Conservation (phyloP, 2,329 filamentous ascomycete species). For the Eurotiales sp. region DNA sequence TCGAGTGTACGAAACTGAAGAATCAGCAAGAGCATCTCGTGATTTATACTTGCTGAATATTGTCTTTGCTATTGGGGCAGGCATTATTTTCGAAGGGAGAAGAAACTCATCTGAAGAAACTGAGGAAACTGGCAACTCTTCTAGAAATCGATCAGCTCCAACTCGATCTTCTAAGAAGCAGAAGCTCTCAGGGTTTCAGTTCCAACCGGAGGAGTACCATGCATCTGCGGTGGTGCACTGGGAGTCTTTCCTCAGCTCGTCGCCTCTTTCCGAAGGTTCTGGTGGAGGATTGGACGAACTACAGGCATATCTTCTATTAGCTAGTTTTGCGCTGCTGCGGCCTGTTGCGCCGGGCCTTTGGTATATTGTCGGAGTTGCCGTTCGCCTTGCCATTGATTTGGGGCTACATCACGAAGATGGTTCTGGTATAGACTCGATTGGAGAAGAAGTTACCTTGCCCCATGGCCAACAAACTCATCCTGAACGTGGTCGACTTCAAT, state of each 20-base stretch:
- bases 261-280: slow-evolving; percentile 60
- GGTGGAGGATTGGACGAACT: slow-evolving; percentile 90
- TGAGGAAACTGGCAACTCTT: slow-evolving; percentile 15
- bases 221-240: slow-evolving; percentile 90
- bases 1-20: slow-evolving; percentile 68
- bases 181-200: slow-evolving; percentile 58
- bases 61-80: slow-evolving; percentile 92
- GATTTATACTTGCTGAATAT: slow-evolving; percentile 96
- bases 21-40: slow-evolving; percentile 64
- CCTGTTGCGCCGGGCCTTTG: slow-evolving; percentile 91
- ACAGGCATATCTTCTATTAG: slow-evolving; percentile 85
- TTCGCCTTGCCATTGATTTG: slow-evolving; percentile 83
- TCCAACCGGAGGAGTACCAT: slow-evolving; percentile 91
- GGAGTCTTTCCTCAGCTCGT: slow-evolving; percentile 74
- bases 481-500: slow-evolving; percentile 69
- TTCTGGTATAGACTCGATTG: slow-evolving; percentile 55
- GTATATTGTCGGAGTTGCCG: slow-evolving; percentile 95
- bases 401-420: slow-evolving; percentile 92
- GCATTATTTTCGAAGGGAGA: slow-evolving; percentile 71
- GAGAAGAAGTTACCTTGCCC: slow-evolving; percentile 30
- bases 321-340: slow-evolving; percentile 84
- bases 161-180: slow-evolving; percentile 41
- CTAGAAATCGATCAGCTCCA: slow-evolving; percentile 23
- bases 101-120: slow-evolving; percentile 26
- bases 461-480: slow-evolving; percentile 32